Percentiles rank a stretch among this genome's conserved stretches.
These are phyloP conservation scores for Fusarium nurragi DNA, from an alignment of 2,329 filamentous ascomycete species.

Conservation along the genomic window DNA sequence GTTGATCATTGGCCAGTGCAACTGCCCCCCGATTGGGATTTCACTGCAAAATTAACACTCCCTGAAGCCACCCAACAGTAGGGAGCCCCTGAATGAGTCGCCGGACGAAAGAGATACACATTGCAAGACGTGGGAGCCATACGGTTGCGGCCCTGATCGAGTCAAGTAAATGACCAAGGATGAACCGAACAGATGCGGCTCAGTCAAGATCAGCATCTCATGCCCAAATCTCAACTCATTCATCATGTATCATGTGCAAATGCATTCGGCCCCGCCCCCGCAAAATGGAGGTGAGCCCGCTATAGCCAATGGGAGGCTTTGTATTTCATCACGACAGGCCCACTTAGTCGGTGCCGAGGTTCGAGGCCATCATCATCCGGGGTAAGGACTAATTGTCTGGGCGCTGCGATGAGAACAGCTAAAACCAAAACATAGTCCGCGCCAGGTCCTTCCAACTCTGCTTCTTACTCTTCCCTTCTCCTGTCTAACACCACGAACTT, in stretches of 20 bases:
- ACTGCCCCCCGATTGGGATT: neutral
- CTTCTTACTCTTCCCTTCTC: neutral
- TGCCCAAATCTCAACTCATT: neutral
- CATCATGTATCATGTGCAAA: constrained; percentile 29
- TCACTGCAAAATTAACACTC: neutral
- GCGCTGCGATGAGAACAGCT: neutral
- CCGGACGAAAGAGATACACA: too few species aligned
- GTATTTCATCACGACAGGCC: constrained; percentile 28
- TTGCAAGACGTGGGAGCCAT: too few species aligned
- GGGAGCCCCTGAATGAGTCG: too few species aligned
- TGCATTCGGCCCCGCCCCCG: constrained; percentile 35
- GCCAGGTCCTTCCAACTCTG: neutral
- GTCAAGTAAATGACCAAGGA: neutral
- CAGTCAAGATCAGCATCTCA: neutral
- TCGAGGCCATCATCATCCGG: constrained; percentile 25
- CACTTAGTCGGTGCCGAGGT: constrained; percentile 40
- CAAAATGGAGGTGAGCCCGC: constrained; percentile 34
- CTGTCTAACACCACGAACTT: neutral
- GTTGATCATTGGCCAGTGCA: too few species aligned
- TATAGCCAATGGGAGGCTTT: constrained; percentile 15
- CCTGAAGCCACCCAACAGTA: neutral
- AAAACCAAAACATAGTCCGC: neutral
- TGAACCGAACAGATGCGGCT: constrained; percentile 34
- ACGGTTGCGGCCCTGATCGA: too few species aligned
- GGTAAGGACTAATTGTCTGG: constrained; percentile 12